Evolutionary conservation across 2,329 filamentous ascomycete species (phyloP), one percentile per base, ranked within the genome.

Genomic region (Aspergillus uvarum): DNA sequence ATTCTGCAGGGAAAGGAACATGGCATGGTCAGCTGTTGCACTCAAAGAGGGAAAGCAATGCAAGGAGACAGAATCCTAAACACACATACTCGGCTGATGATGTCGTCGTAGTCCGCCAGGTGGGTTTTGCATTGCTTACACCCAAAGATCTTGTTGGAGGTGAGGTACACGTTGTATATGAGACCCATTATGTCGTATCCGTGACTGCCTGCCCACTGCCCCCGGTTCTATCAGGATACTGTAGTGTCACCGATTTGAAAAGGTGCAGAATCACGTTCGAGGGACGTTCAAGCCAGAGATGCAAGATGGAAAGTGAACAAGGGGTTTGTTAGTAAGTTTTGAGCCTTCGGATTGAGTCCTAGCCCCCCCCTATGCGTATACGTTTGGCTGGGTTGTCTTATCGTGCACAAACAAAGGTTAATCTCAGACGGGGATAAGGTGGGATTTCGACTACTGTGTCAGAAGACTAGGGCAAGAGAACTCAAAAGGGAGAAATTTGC

Each of bases 71-170:
- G 16, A n/a, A 22, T 24, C n/a, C n/a, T 4, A 5, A 44, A 16
- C 38, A 63, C 47, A 78, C 89, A 72, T 81, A 98, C 94, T 71
- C 92, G 84, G 72, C 92, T 96, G 65, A 98, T 92, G 67, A 99
- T 97, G 72, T 97, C 92, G 69, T 98, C 92, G 70, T 96, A 92
- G 75, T 96, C 95, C 32, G 93, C 89, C 19, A 99, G 86, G 74
- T 99, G 95, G 7, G 95, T 91, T 78, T 97, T 97, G 87, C 95
- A 99, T 71, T 85, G 85, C 81, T 94, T 94, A 85, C 91, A 97
- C 66, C 91, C 92, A 76, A 95, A 96, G 74, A 97, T 94, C 78
- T 91, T 91, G 78, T 83, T 86, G 73, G 90, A 89, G 76, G 88
- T 91, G 66, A 96, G 88, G 77, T 96, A 97, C 62, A 90, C 88